Base-by-base conservation (phyloP, 1,284 basidiomycete species). In the Apiotrichum gracile region DNA sequence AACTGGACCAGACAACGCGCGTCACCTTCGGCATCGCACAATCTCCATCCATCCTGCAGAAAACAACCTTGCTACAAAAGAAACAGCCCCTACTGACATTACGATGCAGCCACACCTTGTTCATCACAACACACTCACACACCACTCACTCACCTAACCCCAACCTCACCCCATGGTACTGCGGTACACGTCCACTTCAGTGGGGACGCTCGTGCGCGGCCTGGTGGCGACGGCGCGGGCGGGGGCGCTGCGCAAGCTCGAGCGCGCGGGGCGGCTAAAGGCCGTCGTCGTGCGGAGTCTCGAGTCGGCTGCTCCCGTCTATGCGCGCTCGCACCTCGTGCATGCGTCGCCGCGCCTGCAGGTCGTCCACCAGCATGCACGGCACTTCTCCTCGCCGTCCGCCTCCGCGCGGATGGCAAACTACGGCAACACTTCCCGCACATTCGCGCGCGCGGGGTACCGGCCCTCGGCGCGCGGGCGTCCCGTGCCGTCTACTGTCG, bases 401-500 rank as follows among this genome's bases (percentile, higher is more conserved):
- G 4, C 8, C 27, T 7, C 55, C 27, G 12, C 46, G 14, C 47
- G 31, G 34, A 14, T 41, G 22, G 42, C 40, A 5, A 43, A 22
- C 42, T 37, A 43, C 38, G 49, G 38, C 46, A 47, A 24, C 25
- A 27, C 42, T 24, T 31, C 31, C 35, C 35, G 42, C 31, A 42
- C 41, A 8, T 56, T 55, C 35, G 45, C 45, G 35, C 40, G 42
- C 16, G 47, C 41, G 2, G 26, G 37, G 1, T 52, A 37, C 47
- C 50, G 50, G 38, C 50, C 50, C 4, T 12, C 22, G 16, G 50
- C 50, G 19, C 54, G 61, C 22, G 63, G 66, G 25, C 49, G 63
- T 8, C 58, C 55, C 10, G 60, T 66, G 24, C 58, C 55, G 24
- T 56, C 61, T 21, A 29, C 42, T 4, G 59, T 71, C 12, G 70